Evolutionary conservation across 2,329 filamentous ascomycete genomes (phyloP).

Genomic region (Phialophora expanda): DNA sequence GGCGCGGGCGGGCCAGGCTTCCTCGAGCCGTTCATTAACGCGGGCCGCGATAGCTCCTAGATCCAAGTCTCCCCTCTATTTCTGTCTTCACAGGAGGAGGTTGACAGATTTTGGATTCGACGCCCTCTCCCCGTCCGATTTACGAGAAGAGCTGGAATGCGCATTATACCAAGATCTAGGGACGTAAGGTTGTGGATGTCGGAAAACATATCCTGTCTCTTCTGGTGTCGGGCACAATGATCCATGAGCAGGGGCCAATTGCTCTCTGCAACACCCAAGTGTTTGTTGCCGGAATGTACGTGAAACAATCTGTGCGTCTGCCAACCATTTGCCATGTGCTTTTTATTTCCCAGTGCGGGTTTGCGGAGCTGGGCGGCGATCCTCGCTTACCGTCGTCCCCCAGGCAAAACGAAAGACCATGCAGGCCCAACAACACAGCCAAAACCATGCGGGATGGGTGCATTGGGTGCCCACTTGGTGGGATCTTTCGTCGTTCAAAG

Average conservation of each 20-base stretch:
- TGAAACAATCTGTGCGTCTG: background rate
- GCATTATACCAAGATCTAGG: background rate
- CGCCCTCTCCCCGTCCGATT: background rate
- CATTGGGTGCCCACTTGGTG: slow-evolving; percentile 10
- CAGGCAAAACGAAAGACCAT: background rate
- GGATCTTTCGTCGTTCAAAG: slow-evolving; percentile 14
- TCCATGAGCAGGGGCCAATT: background rate
- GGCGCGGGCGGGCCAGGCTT: slow-evolving; percentile 62
- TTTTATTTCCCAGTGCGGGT: slow-evolving; percentile 8
- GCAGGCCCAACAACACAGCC: background rate
- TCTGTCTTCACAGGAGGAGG: slow-evolving; percentile 32
- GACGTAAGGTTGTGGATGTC: background rate
- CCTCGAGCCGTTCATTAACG: slow-evolving; percentile 57
- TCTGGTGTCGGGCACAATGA: background rate
- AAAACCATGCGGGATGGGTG: background rate
- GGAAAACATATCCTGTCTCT: background rate
- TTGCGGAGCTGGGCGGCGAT: background rate
- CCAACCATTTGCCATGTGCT: background rate
- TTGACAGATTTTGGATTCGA: background rate
- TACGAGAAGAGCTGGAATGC: background rate
- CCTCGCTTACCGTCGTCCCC: slow-evolving; percentile 3
- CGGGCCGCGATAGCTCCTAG: slow-evolving; percentile 47
- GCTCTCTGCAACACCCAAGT: background rate
- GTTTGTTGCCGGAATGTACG: background rate
- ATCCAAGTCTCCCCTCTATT: slow-evolving; percentile 35